These are phyloP conservation scores for Solanum chiquidenum DNA, from an alignment of 257 asterid species.

Conservation along the genomic window DNA sequence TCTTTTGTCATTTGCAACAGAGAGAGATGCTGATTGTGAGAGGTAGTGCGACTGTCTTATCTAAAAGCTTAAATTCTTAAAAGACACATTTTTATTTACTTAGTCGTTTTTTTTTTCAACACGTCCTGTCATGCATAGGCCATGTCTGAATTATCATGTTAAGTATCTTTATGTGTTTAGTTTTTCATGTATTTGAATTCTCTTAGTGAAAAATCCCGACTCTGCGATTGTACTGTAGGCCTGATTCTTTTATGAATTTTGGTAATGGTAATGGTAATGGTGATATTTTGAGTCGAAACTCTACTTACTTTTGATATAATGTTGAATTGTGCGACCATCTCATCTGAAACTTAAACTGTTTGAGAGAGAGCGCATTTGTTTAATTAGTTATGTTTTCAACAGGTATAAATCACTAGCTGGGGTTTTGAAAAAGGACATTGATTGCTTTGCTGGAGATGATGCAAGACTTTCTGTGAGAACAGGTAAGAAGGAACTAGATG, in stretches of 20 bases:
- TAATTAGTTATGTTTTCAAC: background rate
- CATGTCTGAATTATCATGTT: background rate
- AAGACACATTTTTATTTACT: background rate
- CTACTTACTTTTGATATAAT: background rate
- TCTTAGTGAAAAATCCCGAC: background rate
- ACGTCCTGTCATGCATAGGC: background rate
- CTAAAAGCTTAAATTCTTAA: background rate
- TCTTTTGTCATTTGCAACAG: constrained; percentile 55
- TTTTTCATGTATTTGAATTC: background rate
- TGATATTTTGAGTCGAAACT: background rate
- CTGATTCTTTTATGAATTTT: background rate
- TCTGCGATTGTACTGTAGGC: background rate
- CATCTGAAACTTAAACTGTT: background rate
- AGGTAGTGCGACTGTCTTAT: background rate
- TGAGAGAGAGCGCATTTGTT: background rate
- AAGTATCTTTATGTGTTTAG: background rate
- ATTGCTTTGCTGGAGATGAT: constrained; percentile 27
- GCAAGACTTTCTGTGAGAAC: constrained; percentile 2
- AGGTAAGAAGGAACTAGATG: constrained; percentile 34
- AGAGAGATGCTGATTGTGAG: constrained; percentile 33
- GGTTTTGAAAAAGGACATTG: constrained; percentile 52
- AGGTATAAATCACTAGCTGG: constrained; percentile 49
- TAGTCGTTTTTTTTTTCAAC: background rate
- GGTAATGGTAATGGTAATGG: background rate
- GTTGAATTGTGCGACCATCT: background rate